A percentile compares a stretch with the other conserved stretches of the same genome.
phyloP scores from a whole-genome alignment of 257 asterid genomes.

The Prunella vulgaris region DNA sequence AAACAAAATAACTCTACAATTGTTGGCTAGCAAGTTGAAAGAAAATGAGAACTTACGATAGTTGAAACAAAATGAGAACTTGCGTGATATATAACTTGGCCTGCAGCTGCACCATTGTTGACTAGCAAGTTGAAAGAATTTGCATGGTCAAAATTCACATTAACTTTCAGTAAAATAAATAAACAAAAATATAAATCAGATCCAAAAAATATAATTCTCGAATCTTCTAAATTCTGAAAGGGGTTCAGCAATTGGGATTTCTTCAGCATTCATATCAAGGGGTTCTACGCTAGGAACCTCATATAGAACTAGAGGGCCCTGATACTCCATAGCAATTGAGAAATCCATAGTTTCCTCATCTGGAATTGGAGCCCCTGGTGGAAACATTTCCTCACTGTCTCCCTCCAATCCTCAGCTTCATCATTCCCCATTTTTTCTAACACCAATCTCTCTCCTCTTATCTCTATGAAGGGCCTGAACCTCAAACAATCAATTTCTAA shows the following conservation, averaged over 20 bases:
- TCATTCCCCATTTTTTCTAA: conserved; percentile 42
- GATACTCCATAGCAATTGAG: conserved; percentile 79
- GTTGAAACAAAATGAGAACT: too few relatives aligned
- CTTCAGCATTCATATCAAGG: conserved; percentile 44
- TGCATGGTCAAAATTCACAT: too few relatives aligned
- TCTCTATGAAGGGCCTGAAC: too few relatives aligned
- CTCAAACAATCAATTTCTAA: conserved; percentile 1
- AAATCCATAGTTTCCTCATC: conserved; percentile 69
- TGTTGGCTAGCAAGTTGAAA: too few relatives aligned
- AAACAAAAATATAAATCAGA: too few relatives aligned
- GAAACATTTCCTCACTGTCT: conserved; percentile 82
- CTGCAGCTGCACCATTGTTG: too few relatives aligned
- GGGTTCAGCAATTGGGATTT: conserved; percentile 70
- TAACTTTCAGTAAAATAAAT: too few relatives aligned
- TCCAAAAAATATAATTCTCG: too few relatives aligned
- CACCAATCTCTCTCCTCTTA: conserved; percentile 21
- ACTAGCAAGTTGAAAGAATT: too few relatives aligned
- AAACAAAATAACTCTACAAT: too few relatives aligned
- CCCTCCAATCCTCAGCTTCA: conserved; percentile 67
- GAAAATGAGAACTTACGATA: too few relatives aligned
- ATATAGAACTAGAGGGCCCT: conserved; percentile 66
- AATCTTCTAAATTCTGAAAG: conserved; percentile 60
- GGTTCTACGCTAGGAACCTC: conserved; percentile 74
- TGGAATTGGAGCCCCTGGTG: conserved; percentile 82
- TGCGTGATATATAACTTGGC: too few relatives aligned